Conservation (phyloP, 257 asterid genomes). For the Scutellaria barbata region DNA sequence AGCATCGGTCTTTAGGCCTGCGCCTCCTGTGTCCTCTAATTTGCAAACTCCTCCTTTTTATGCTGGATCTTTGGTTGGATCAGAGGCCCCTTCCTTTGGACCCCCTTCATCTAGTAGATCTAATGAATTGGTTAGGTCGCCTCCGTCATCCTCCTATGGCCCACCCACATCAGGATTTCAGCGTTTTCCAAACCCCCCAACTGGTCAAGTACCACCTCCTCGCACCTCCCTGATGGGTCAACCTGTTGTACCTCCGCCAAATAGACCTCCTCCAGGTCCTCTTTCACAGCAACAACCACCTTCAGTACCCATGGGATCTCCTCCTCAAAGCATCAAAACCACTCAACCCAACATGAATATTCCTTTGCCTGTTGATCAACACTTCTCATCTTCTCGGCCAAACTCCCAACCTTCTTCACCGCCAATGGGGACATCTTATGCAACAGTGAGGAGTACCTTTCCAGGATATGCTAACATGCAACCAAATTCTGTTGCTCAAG, state of each 20-base stretch:
- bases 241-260: conserved; percentile 56
- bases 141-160: conserved; percentile 61
- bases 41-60: conserved; percentile 48
- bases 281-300: conserved; percentile 56
- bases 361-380: conserved; percentile 51
- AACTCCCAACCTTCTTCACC: conserved; percentile 69
- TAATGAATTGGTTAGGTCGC: conserved; percentile 57
- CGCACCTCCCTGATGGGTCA: conserved; percentile 48
- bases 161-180: conserved; percentile 67
- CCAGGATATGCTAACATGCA: conserved; percentile 69
- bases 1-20: conserved; percentile 51
- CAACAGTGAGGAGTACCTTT: conserved; percentile 60
- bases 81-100: conserved; percentile 49
- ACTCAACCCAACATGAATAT: conserved; percentile 47
- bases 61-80: conserved; percentile 55
- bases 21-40: conserved; percentile 44
- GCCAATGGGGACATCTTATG: conserved; percentile 56
- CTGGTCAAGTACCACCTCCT: conserved; percentile 54
- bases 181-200: conserved; percentile 54
- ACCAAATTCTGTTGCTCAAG: conserved; percentile 56
- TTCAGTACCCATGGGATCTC: conserved; percentile 61
- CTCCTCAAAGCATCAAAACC: conserved; percentile 58
- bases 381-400: conserved; percentile 51
- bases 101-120: conserved; percentile 54
- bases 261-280: conserved; percentile 53